Conservation (phyloP, 1,284 basidiomycete species). For the Moesziomyces sp. region DNA sequence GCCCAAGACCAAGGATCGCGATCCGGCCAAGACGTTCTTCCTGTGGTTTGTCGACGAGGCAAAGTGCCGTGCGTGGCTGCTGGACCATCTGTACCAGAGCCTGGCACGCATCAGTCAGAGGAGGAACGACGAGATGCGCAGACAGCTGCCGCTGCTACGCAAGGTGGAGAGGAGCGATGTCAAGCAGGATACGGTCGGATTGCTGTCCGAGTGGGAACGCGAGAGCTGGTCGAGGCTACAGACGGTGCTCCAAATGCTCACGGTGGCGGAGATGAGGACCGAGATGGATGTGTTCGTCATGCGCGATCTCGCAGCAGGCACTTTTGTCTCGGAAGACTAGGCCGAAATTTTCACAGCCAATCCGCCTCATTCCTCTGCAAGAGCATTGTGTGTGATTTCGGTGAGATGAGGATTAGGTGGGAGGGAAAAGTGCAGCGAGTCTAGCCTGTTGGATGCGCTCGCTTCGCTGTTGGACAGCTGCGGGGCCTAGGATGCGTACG, state of each 20-base stretch:
- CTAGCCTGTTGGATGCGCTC: too few relatives aligned
- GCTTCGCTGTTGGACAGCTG: too few relatives aligned
- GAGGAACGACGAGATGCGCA: slow-evolving; percentile 55
- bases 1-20: slow-evolving; percentile 63
- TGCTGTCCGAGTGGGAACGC: slow-evolving; percentile 58
- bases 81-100: slow-evolving; percentile 63
- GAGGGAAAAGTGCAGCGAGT: too few relatives aligned
- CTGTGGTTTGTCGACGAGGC: slow-evolving; percentile 65
- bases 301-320: slow-evolving; percentile 41
- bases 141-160: slow-evolving; percentile 46
- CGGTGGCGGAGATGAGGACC: slow-evolving; percentile 52
- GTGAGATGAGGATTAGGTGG: too few relatives aligned
- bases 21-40: slow-evolving; percentile 64
- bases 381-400: too few relatives aligned
- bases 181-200: slow-evolving; percentile 48
- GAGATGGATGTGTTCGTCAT: slow-evolving; percentile 55
- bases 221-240: slow-evolving; percentile 45
- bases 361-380: too few relatives aligned
- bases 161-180: slow-evolving; percentile 63
- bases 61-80: slow-evolving; percentile 61
- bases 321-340: slow-evolving; percentile 17
- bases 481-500: too few relatives aligned
- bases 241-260: slow-evolving; percentile 38
- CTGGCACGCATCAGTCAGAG: slow-evolving; percentile 51
- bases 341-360: too few relatives aligned